Conservation (phyloP, 2,329 filamentous ascomycete species). For the Colletotrichum phormii region DNA sequence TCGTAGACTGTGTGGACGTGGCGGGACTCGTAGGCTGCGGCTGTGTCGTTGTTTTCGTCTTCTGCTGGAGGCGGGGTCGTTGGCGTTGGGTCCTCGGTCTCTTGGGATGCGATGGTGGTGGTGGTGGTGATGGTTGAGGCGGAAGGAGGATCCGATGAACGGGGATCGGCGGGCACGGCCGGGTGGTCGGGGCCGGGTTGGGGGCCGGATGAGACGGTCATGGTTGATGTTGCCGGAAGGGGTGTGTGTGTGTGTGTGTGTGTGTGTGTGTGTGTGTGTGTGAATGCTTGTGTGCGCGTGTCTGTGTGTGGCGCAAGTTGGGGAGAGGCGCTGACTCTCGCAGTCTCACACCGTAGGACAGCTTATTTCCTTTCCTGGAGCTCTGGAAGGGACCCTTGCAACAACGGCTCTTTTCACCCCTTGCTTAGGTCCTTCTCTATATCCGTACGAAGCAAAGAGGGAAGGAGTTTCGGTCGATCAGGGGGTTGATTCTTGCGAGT, state of each 20-base stretch:
- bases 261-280: no score
- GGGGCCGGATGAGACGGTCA: conserved; percentile 24
- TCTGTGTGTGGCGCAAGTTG: background rate
- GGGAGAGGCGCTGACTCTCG: background rate
- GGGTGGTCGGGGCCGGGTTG: conserved; percentile 20
- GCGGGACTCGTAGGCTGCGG: conserved; percentile 76
- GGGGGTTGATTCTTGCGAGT: background rate
- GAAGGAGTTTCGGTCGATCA: background rate
- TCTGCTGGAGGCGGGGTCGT: background rate
- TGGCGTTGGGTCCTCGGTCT: background rate
- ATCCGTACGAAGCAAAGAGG: background rate
- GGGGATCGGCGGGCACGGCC: conserved; percentile 25
- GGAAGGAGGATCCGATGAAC: conserved; percentile 8
- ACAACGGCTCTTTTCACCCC: background rate
- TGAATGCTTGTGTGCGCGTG: background rate
- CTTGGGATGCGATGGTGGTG: background rate
- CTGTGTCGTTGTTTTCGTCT: conserved; percentile 49
- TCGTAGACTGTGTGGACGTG: conserved; percentile 96
- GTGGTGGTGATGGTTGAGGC: background rate
- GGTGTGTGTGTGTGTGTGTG: background rate
- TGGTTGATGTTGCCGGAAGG: background rate
- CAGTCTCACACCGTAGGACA: background rate
- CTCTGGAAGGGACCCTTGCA: background rate
- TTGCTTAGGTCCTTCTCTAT: background rate
- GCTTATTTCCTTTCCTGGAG: background rate